Base-by-base conservation (phyloP, 2,329 filamentous ascomycete species). In the Ophiostoma novo-ulmi region DNA sequence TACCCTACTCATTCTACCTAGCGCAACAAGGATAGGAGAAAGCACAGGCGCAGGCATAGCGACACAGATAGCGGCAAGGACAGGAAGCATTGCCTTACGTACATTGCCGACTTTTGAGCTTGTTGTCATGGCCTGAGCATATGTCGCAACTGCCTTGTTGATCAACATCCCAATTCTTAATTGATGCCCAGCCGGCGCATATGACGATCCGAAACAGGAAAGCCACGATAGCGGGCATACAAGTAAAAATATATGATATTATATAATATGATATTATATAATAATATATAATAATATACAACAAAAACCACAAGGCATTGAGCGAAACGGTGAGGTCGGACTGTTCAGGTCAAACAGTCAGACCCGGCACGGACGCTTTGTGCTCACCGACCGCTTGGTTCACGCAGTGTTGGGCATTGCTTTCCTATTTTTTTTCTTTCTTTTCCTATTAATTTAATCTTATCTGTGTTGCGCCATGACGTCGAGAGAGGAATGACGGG, bases 371-470 rank as follows among this genome's bases (percentile, higher is more conserved):
- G 41, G 17, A 10, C 5, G 10, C 52, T 55, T 26, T 58, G 52
- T 55, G 48, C 48, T 58, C 52, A 58, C 52, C 52, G 52, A 58
- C 22, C n/a, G 22, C 52, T 58, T 58, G 52, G 52, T 48, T 31
- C 31, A 48, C 38, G 38, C 38, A 39, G 38, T 8, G 44, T 58
- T 55, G 48, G 20, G 48, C 20, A n/a, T 8, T 2, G 5, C 44
- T 48, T 48, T 48, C 14, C 3, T 48, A 48, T 17, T 48, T 26
- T 58, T 58, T 0, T 10, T 55, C 8, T 55, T 58, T 26, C 3
- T 58, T 55, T 58, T 26, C 3, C 31, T 55, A 52, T 8, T n/a
- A 52, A 55, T 58, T 26, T 58, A 58, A 58, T n/a, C 22, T 26
- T 22, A 58, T 17, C 5, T 20, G 5, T 48, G 3, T 31, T 31